These are phyloP conservation scores for Solanum stenotomum DNA, from an alignment of 257 asterid species.

Conservation along the genomic window DNA sequence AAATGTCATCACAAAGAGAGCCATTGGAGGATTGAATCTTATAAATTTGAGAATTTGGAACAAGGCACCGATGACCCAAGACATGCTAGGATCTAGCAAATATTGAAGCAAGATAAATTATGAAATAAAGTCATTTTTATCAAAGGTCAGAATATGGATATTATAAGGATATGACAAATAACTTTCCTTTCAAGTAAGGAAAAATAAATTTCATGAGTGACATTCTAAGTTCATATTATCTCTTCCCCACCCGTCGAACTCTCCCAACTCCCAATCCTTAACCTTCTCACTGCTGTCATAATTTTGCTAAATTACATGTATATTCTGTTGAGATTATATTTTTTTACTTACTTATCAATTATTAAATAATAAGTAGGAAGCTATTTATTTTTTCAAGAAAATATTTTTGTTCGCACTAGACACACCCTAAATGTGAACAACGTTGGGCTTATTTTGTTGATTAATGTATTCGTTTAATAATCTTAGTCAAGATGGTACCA, in stretches of 20 bases:
- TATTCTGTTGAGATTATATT: not conserved
- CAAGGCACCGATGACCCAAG: too few species aligned
- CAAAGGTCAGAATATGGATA: not conserved
- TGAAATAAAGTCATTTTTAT: not conserved
- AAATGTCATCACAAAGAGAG: too few species aligned
- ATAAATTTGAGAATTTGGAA: too few species aligned
- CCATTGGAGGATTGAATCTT: too few species aligned
- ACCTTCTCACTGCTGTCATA: too few species aligned
- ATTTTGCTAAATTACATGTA: not conserved
- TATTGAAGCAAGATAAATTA: too few species aligned
- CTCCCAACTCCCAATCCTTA: not conserved
- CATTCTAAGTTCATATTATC: too few species aligned
- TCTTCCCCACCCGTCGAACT: fast-evolving
- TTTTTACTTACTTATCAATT: not conserved
- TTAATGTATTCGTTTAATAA: not conserved
- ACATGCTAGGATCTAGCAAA: too few species aligned
- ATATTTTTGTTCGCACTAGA: not conserved
- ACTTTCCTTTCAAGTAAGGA: not conserved
- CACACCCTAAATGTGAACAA: not conserved
- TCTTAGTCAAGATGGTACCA: not conserved
- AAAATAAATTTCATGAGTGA: not conserved
- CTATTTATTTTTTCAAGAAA: not conserved
- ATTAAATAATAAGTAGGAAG: not conserved
- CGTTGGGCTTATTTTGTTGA: not conserved
- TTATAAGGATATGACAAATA: too few species aligned